These are phyloP conservation scores for Tricholoma saponaceum DNA, from an alignment of 768 basidiomycete species.

Conservation along the genomic window DNA sequence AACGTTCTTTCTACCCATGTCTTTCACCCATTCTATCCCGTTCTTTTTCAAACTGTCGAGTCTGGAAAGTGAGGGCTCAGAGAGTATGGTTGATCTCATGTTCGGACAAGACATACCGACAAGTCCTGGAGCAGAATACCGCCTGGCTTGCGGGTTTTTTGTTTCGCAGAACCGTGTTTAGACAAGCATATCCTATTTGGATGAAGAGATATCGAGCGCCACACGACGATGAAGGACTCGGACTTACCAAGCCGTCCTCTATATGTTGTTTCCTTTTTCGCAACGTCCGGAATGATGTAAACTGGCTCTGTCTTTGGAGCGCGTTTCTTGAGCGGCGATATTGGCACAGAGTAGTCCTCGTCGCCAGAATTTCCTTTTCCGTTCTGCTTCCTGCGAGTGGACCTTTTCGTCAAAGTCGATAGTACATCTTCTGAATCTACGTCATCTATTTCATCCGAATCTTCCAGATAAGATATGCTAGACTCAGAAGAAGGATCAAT, in stretches of 20 bases:
- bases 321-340: conserved; percentile 19
- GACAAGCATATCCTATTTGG: conserved; percentile 67
- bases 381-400: not conserved
- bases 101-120: conserved; percentile 35
- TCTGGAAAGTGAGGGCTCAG: conserved; percentile 31
- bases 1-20: conserved; percentile 74
- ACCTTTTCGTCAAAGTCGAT: not conserved
- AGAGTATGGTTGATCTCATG: not conserved
- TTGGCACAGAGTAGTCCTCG: conserved; percentile 6
- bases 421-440: not conserved
- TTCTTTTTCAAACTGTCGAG: conserved; percentile 77
- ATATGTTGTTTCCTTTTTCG: conserved; percentile 63
- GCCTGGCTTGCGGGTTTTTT: conserved; percentile 59
- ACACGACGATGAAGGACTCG: not conserved
- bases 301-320: conserved; percentile 41
- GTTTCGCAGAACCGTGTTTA: conserved; percentile 78
- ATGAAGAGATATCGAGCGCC: not conserved
- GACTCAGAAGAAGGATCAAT: not conserved
- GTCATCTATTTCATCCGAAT: not conserved
- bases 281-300: conserved; percentile 71
- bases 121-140: conserved; percentile 75
- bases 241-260: conserved; percentile 57
- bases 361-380: not conserved
- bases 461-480: not conserved
- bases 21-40: conserved; percentile 79